Percentiles rank a stretch among this genome's conserved stretches.
phyloP scores from a whole-genome alignment of 2,329 filamentous ascomycete species.

The Simplicillium sp. region DNA sequence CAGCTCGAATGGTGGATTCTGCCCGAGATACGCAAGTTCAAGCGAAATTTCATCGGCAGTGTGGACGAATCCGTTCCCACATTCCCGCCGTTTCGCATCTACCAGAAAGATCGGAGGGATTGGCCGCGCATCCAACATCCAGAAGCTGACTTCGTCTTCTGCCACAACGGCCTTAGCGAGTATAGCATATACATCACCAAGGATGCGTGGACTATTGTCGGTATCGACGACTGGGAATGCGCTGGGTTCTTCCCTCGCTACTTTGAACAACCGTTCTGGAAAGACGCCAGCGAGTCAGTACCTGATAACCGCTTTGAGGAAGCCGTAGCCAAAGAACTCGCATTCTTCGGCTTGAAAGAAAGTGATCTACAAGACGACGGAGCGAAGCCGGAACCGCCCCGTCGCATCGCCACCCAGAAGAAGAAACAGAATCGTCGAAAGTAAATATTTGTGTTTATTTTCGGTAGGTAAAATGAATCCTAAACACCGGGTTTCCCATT shows the following conservation, averaged over 20 bases:
- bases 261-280: slow-evolving; percentile 1
- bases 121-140: neutral
- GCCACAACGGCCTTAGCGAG: neutral
- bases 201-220: neutral
- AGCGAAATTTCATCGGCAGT: neutral
- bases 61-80: neutral
- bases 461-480: no score
- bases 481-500: no score
- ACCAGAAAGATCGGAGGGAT: neutral
- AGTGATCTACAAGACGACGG: neutral
- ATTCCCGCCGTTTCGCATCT: neutral
- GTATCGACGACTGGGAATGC: slow-evolving; percentile 5
- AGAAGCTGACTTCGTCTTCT: slow-evolving; percentile 1
- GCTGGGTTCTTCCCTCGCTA: slow-evolving; percentile 1
- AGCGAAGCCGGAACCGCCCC: neutral
- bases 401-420: no score
- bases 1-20: neutral
- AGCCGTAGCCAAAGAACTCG: neutral
- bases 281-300: neutral
- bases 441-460: no score
- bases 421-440: no score
- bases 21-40: neutral
- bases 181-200: neutral
- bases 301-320: neutral
- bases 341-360: neutral